Evolutionary conservation across 2,329 filamentous ascomycete species (phyloP).

Genomic region (Onygena corvina): DNA sequence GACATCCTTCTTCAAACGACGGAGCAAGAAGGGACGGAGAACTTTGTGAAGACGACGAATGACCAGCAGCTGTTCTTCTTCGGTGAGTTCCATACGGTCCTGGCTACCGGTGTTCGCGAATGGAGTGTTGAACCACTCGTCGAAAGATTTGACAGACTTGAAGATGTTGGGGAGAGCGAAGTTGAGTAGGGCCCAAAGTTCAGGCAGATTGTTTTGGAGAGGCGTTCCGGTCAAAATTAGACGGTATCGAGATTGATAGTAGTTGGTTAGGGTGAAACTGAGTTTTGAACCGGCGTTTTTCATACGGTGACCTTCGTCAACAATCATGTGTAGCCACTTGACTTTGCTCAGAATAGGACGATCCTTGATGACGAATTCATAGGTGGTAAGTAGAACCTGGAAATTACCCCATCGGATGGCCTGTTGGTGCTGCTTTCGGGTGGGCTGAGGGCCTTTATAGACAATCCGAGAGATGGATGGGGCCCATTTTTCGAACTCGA

Average conservation of each 20-base stretch:
- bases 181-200: slow-evolving; percentile 96
- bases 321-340: slow-evolving; percentile 99
- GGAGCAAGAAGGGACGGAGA: slow-evolving; percentile 86
- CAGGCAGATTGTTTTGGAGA: slow-evolving; percentile 89
- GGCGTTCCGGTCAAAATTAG: slow-evolving; percentile 96
- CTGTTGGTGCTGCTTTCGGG: slow-evolving; percentile 80
- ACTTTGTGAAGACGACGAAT: slow-evolving; percentile 98
- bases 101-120: slow-evolving; percentile 97
- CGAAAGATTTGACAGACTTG: slow-evolving; percentile 97
- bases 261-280: slow-evolving; percentile 84
- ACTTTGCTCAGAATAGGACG: slow-evolving; percentile 90
- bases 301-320: slow-evolving; percentile 98
- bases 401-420: slow-evolving; percentile 90
- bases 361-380: slow-evolving; percentile 99
- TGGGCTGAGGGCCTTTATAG: slow-evolving; percentile 87
- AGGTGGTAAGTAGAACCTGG: slow-evolving; percentile 92
- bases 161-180: slow-evolving; percentile 97
- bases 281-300: slow-evolving; percentile 97
- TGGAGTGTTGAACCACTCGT: slow-evolving; percentile 99
- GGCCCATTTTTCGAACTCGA: slow-evolving; percentile 98
- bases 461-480: slow-evolving; percentile 76
- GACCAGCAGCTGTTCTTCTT: slow-evolving; percentile 98
- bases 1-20: slow-evolving; percentile 98
- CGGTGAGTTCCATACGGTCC: slow-evolving; percentile 96
- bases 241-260: slow-evolving; percentile 89